Conservation (phyloP, 768 basidiomycete species). For the Rubroboletus pulcherrimus region DNA sequence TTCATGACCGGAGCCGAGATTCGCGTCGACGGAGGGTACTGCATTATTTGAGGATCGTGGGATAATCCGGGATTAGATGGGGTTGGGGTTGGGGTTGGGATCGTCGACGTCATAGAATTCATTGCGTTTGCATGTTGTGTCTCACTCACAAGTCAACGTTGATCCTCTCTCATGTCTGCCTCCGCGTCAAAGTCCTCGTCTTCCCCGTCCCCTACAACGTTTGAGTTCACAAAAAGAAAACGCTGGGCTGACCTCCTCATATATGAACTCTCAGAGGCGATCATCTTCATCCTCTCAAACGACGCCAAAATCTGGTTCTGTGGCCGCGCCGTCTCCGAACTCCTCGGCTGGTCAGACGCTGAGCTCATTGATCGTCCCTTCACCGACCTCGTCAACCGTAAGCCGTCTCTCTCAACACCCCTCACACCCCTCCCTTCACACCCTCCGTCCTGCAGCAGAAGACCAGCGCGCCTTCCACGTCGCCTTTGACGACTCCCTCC, state of each 20-base stretch:
- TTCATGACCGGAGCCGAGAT: conserved; percentile 89
- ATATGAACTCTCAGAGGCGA: conserved; percentile 70
- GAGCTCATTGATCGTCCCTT: conserved; percentile 72
- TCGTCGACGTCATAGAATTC: conserved; percentile 26
- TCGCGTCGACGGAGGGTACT: conserved; percentile 89
- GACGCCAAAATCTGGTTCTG: conserved; percentile 65
- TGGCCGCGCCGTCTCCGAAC: conserved; percentile 60
- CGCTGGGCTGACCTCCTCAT: conserved; percentile 81
- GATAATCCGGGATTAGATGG: conserved; percentile 9
- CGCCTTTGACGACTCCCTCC: conserved; percentile 55
- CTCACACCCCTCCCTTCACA: background rate
- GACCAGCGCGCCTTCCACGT: conserved; percentile 47
- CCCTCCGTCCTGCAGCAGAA: conserved; percentile 39
- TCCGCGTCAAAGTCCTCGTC: conserved; percentile 9
- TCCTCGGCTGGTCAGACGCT: conserved; percentile 73
- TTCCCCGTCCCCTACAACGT: conserved; percentile 32
- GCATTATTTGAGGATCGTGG: conserved; percentile 43
- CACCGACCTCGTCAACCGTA: conserved; percentile 61
- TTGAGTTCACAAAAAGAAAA: conserved; percentile 85
- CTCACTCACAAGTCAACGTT: background rate
- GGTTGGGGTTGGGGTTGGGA: background rate
- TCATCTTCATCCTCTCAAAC: conserved; percentile 65
- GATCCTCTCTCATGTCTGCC: conserved; percentile 15
- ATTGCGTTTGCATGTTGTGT: background rate
- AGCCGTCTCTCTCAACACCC: conserved; percentile 14